Base-by-base conservation (phyloP, 2,329 filamentous ascomycete species). In the Cladosporium colombiae region DNA sequence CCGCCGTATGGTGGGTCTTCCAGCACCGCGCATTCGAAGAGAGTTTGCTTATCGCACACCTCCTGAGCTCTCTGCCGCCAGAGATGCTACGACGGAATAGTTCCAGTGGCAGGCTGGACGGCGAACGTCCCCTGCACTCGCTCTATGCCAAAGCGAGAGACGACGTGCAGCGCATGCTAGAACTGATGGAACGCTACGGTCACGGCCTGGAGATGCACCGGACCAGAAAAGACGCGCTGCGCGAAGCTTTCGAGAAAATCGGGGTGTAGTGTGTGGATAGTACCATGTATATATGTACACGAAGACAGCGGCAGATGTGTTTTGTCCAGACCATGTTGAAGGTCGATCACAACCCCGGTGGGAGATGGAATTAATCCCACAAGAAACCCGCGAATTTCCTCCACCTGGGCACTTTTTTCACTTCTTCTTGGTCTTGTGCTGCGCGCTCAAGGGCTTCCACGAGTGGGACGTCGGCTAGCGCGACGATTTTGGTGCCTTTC, bases 1-100 rank as follows among this genome's bases (percentile, higher is more conserved):
- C 90, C 1, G 84, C 88, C 16, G 90, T 93, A 0, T 93, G 91
- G 91, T 94, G 91, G 91, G 90, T 92, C 0, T 92, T 93, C 70
- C 91, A 92, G 75, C 91, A 93, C 74, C 82, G 91, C 1, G 91
- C 91, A 0, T 93, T 93, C 73, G 82, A 93, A 62, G 91, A 93
- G 80, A 77, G 91, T 60, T 61, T 75, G n/a, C 56, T 74, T 18
- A 73, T 75, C 10, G 71, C 69, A 27, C 70, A 71, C 56, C 65
- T 74, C 23, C 62, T 75, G 29, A 65, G 68, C 1, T 62, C 63
- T 7, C 27, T 65, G 18, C 37, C 25, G 23, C 27, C 21, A 27
- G 49, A 61, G 21, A 23, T 18, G 21, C 37, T 67, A 61, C 14
- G 23, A 10, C 23, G 35, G 18, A n/a, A 37, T 5, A 64, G n/a